Evolutionary conservation across 2,329 filamentous ascomycete genomes (phyloP).

Genomic region (Aspergillus piperis): DNA sequence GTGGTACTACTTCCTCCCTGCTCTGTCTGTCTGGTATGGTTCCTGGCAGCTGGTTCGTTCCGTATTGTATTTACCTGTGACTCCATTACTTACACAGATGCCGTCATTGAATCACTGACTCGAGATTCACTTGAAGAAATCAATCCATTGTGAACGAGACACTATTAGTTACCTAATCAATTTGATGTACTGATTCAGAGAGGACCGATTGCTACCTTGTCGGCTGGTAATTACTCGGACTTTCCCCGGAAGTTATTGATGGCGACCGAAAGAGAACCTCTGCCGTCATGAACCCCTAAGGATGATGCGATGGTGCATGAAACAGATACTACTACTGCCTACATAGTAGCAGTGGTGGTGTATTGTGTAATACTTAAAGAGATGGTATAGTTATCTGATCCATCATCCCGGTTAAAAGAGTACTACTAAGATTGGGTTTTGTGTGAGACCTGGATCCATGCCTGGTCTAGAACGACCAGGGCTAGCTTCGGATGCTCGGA

Average conservation of each 20-base stretch:
- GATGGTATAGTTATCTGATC: not conserved
- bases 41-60: slow-evolving; percentile 2
- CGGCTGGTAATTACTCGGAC: not conserved
- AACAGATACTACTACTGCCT: not conserved
- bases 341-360: not conserved
- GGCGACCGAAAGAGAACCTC: not conserved
- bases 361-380: not conserved
- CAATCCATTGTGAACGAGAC: too few relatives aligned
- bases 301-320: not conserved
- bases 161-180: not conserved
- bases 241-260: too few relatives aligned
- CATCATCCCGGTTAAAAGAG: not conserved
- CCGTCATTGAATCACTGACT: too few relatives aligned
- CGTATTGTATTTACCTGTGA: slow-evolving; percentile 7
- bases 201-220: slow-evolving; percentile 7
- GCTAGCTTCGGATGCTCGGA: not conserved
- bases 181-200: not conserved
- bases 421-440: not conserved
- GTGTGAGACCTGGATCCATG: not conserved
- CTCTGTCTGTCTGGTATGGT: not conserved
- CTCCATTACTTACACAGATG: not conserved
- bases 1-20: not conserved
- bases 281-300: not conserved
- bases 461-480: not conserved
- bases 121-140: too few relatives aligned